Evolutionary conservation across 73 alveolate species (phyloP).

Genomic region (Halteria grandinella): DNA sequence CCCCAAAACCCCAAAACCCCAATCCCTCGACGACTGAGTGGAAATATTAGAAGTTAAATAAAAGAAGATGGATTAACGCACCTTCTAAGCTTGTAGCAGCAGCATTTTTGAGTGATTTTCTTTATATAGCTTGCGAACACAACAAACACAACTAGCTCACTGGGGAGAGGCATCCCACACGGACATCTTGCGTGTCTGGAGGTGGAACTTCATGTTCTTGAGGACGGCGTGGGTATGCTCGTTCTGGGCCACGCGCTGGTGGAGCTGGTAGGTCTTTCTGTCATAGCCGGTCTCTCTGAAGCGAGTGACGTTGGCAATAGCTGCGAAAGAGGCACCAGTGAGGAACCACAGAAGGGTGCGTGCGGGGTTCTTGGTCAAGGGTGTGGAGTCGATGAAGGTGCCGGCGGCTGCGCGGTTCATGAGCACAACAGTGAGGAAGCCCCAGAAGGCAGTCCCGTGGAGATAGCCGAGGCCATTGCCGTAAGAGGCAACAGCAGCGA

Average conservation of each 20-base stretch:
- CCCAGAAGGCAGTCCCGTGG: not conserved
- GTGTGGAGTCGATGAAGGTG: no score
- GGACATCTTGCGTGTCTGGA: slow-evolving; percentile 16
- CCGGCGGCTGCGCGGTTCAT: not conserved
- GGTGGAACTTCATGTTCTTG: not conserved
- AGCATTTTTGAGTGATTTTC: not conserved
- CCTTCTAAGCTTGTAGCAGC: not conserved
- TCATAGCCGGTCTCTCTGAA: no score
- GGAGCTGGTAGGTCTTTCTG: no score
- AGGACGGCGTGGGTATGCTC: slow-evolving; percentile 38
- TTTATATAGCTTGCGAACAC: not conserved
- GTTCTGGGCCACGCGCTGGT: no score
- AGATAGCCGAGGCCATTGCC: not conserved
- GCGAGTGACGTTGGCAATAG: no score
- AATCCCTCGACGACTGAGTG: not conserved
- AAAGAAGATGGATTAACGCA: not conserved
- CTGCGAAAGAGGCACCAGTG: no score
- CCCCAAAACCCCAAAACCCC: no score
- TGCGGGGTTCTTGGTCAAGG: no score
- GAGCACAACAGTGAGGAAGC: not conserved
- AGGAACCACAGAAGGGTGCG: no score
- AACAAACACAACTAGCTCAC: slow-evolving; percentile 9
- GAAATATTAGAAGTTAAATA: not conserved
- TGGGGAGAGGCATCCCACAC: slow-evolving; percentile 1
- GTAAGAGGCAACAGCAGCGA: not conserved